Conservation (phyloP, 345 rosid genomes). For the Rhodamnia rubescens region DNA sequence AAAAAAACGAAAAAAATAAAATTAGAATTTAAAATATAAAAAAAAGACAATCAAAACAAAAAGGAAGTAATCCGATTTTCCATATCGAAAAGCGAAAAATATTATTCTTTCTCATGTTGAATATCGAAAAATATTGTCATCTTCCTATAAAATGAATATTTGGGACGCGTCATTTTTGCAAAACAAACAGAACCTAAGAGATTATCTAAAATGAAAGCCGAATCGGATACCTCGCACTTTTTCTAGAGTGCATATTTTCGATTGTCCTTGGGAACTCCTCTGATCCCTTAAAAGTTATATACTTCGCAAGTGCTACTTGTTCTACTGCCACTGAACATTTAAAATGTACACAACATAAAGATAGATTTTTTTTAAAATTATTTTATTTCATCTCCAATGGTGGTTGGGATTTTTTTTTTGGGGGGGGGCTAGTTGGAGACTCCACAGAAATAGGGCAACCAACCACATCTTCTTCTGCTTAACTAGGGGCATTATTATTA, state of each 20-base stretch:
- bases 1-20: too few relatives aligned
- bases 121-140: too few relatives aligned
- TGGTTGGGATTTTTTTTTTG: neutral
- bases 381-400: neutral
- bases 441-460: neutral
- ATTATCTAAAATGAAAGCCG: neutral
- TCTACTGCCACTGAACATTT: neutral
- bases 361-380: neutral
- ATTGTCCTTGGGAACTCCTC: neutral
- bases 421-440: neutral
- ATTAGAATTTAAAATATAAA: too few relatives aligned
- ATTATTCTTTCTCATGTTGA: too few relatives aligned
- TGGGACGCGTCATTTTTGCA: too few relatives aligned
- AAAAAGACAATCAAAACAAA: too few relatives aligned
- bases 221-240: fast-evolving
- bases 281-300: neutral
- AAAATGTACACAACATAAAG: neutral
- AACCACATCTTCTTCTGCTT: neutral
- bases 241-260: neutral
- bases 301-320: neutral
- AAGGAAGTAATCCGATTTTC: too few relatives aligned
- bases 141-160: too few relatives aligned
- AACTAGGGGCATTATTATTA: neutral
- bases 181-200: neutral
- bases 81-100: too few relatives aligned